A percentile compares a stretch with the other conserved stretches of the same genome.
phyloP scores from a whole-genome alignment of 148 eudicot genomes.

The Rhododendron griersonianum region DNA sequence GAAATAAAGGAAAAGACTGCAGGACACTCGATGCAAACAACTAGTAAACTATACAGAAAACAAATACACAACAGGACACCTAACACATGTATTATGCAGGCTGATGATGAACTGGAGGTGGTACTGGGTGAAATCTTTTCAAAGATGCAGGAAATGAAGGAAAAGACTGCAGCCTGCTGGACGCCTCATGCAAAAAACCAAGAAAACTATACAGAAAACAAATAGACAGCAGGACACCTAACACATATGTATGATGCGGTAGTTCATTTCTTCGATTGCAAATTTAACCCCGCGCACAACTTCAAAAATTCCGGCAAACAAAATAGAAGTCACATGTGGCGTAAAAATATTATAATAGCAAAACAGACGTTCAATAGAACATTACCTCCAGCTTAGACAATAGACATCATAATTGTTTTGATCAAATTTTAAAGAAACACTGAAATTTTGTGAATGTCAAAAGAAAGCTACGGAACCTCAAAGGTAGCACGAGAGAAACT shows the following conservation, averaged over 20 bases:
- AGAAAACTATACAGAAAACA: neutral
- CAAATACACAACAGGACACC: neutral
- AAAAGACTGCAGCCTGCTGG: neutral
- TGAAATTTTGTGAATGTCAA: neutral
- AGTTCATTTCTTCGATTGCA: neutral
- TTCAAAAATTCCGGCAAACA: neutral
- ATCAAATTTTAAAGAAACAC: neutral
- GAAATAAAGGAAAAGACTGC: neutral
- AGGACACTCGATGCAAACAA: neutral
- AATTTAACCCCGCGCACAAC: neutral
- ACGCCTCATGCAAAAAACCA: neutral
- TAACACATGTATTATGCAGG: neutral
- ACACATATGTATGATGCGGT: neutral
- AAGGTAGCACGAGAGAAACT: slow-evolving; percentile 3
- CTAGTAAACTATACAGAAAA: neutral
- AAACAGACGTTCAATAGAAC: neutral
- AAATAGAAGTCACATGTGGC: neutral
- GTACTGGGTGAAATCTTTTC: neutral
- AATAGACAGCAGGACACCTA: neutral
- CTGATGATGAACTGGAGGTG: neutral
- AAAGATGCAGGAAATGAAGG: neutral
- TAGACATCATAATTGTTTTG: neutral
- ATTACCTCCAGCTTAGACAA: no score
- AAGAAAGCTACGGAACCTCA: slow-evolving; percentile 2
- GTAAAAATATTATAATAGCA: neutral